Evolutionary conservation across 2,329 filamentous ascomycete species (phyloP).

Genomic region (Colletotrichum plurivorum): DNA sequence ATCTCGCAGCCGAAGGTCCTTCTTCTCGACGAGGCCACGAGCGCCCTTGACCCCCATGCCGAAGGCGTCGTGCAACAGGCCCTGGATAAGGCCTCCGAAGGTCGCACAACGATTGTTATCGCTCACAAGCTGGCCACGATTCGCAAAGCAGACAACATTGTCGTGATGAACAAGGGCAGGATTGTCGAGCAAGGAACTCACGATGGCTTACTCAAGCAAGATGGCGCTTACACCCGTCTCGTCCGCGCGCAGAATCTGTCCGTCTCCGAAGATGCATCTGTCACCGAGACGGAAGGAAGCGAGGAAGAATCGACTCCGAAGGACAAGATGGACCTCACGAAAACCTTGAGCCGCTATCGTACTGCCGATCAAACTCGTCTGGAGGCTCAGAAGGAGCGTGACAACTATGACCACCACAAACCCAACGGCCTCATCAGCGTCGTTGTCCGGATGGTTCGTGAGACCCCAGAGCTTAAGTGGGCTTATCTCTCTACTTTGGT

Average conservation of each 20-base stretch:
- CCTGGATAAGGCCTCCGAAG: slow-evolving; percentile 64
- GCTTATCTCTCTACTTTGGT: slow-evolving; percentile 52
- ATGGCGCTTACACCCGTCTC: slow-evolving; percentile 65
- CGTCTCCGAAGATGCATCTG: slow-evolving; percentile 43
- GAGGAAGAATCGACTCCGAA: slow-evolving; percentile 37
- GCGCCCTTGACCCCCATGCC: slow-evolving; percentile 60
- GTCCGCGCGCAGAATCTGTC: slow-evolving; percentile 59
- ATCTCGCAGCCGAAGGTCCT: slow-evolving; percentile 65
- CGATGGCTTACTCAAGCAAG: slow-evolving; percentile 62
- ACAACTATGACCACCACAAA: slow-evolving; percentile 53
- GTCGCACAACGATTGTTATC: slow-evolving; percentile 75
- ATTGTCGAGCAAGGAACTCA: slow-evolving; percentile 74
- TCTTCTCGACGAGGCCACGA: slow-evolving; percentile 77
- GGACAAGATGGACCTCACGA: slow-evolving; percentile 43
- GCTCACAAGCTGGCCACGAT: slow-evolving; percentile 72
- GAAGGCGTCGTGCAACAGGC: slow-evolving; percentile 67
- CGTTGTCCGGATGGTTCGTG: slow-evolving; percentile 52
- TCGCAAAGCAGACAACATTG: slow-evolving; percentile 72
- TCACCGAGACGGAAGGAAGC: slow-evolving; percentile 45
- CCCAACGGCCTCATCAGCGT: slow-evolving; percentile 48
- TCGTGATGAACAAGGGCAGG: slow-evolving; percentile 70
- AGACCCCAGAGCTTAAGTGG: slow-evolving; percentile 54
- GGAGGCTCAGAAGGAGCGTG: slow-evolving; percentile 52
- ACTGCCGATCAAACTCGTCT: slow-evolving; percentile 49
- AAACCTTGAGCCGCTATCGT: slow-evolving; percentile 50